phyloP scores from a whole-genome alignment of 2,329 filamentous ascomycete genomes.

The Ophiognomonia clavigignenti-juglandacearum region DNA sequence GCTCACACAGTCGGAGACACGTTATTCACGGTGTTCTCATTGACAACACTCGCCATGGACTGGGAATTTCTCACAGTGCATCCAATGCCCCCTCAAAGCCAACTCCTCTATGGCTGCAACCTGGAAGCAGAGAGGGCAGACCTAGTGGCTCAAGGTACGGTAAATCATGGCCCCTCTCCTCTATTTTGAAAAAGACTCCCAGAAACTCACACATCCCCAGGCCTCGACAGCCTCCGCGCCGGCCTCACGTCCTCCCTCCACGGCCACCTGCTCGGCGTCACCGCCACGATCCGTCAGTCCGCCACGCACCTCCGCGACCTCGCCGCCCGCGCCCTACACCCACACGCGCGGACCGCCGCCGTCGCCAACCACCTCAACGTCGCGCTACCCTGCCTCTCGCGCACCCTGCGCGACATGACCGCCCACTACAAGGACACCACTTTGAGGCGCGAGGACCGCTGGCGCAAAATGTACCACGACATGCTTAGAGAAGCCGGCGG shows the following conservation, averaged over 20 bases:
- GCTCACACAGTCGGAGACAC: too few relatives aligned
- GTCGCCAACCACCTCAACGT: conserved; percentile 52
- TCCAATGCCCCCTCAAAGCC: conserved; percentile 14
- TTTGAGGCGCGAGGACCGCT: conserved; percentile 43
- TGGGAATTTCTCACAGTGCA: conserved; percentile 7
- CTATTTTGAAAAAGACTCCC: too few relatives aligned
- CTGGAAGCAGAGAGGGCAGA: conserved; percentile 50
- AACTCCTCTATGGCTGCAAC: conserved; percentile 48
- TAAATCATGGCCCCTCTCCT: too few relatives aligned
- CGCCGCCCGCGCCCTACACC: conserved; percentile 43
- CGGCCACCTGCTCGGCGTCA: conserved; percentile 41
- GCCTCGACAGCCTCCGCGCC: conserved; percentile 44
- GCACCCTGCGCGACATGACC: conserved; percentile 49
- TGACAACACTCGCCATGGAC: conserved; percentile 1
- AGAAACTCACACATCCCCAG: conserved; percentile 15
- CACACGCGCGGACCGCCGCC: conserved; percentile 45
- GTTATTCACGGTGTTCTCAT: background rate
- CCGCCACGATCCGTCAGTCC: conserved; percentile 41
- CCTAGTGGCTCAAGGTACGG: conserved; percentile 32
- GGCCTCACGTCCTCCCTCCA: conserved; percentile 39
- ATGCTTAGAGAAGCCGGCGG: conserved; percentile 49
- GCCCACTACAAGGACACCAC: conserved; percentile 45
- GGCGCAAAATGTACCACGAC: conserved; percentile 54
- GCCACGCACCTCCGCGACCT: conserved; percentile 47
- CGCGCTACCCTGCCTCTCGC: conserved; percentile 50